Base-by-base conservation (phyloP, 306 rosid species). In the Cucurbita moschata region DNA sequence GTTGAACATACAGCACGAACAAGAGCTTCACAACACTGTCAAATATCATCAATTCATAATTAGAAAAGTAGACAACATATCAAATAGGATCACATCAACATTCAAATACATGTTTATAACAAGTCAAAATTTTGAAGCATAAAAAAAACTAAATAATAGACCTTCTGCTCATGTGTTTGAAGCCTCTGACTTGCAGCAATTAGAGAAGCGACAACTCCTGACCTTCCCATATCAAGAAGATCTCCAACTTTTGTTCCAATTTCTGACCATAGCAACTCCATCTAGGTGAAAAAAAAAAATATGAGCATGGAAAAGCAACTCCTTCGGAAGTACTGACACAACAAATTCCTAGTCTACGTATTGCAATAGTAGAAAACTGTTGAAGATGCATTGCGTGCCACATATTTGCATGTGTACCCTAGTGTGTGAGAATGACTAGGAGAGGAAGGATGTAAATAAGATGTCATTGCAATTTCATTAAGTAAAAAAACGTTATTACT, bases 151-250 rank as follows among this genome's bases (percentile, higher is more conserved):
- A 69, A 69, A 49, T 58, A 43, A 44, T 58, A 73, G 82, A 94
- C 99, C 99, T 89, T 77, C 52, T 77, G 81, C 78, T 90, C 97
- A 16, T 86, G 86, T 75, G 76, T 40, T 76, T 84, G 96, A 81
- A 91, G 95, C 86, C 91, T 89, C 82, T 85, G 91, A 74, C 96
- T 80, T 49, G 96, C 87, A 83, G 96, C 92, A 73, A 89, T 71
- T 12, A 86, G 85, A 12, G 96, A 86, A 78, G 96, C 96, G 75
- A 89, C 86, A 75, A 91, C 96, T 75, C 97, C 97, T n/a, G 99
- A 77, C 81, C 83, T 86, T 83, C 99, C 96, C 91, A 87, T 84
- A 82, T 85, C 79, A 55, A 94, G 82, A 77, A 94, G 93, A 77
- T 77, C 85, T 76, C 79, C 83, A 75, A 94, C 73, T 58, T 86